Conservation (phyloP, 169 alveolate genomes). For the Plasmodium vinckei region DNA sequence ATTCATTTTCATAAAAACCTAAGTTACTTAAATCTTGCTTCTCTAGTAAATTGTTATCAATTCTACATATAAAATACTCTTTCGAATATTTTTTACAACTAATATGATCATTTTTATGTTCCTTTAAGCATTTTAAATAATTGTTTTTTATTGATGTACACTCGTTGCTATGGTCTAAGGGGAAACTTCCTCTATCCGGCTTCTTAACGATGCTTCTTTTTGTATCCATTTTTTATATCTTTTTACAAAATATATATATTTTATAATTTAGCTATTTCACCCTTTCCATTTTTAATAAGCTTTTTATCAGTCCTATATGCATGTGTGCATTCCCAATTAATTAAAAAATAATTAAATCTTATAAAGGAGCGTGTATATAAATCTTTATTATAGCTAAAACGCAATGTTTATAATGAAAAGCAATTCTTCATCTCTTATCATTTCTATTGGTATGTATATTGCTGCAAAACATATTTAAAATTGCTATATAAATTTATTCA, state of each 20-base stretch:
- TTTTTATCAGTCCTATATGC: not conserved
- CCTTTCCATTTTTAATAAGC: conserved; percentile 6
- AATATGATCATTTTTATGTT: conserved; percentile 69
- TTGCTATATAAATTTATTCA: no score
- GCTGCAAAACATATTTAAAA: no score
- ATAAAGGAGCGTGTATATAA: no score
- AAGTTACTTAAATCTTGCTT: conserved; percentile 58
- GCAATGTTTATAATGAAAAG: no score
- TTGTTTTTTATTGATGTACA: conserved; percentile 71
- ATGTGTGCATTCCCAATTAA: no score
- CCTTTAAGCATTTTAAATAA: conserved; percentile 75
- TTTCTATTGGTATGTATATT: no score
- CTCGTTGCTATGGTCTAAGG: conserved; percentile 75
- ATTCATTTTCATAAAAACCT: conserved; percentile 68
- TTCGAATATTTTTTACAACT: conserved; percentile 77
- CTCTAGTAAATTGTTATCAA: conserved; percentile 75
- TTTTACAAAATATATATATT: not conserved
- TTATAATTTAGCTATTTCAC: not conserved
- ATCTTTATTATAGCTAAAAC: no score
- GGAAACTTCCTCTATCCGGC: conserved; percentile 79
- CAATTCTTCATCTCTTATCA: no score
- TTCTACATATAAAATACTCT: conserved; percentile 77
- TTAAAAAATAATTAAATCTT: no score
- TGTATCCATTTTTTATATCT: conserved; percentile 29
- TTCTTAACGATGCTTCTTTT: conserved; percentile 67